These are phyloP conservation scores for Scedosporium dehoogii DNA, from an alignment of 2,329 filamentous ascomycete species.

Conservation along the genomic window DNA sequence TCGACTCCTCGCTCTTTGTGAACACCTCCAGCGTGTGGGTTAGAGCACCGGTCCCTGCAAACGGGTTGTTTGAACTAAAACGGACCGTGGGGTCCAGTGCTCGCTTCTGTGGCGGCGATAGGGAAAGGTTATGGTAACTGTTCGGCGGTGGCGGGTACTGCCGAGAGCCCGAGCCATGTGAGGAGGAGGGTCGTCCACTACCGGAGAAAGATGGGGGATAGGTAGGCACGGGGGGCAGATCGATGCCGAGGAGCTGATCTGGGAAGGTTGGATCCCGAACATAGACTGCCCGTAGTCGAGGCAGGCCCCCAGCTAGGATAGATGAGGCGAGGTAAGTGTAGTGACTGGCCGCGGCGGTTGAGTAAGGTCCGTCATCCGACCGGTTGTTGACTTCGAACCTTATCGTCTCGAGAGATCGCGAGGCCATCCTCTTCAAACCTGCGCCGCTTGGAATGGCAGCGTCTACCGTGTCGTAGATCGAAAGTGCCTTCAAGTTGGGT, in stretches of 20 bases:
- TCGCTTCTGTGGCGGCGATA: conserved; percentile 16
- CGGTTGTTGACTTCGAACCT: conserved; percentile 72
- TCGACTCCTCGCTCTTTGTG: conserved; percentile 47
- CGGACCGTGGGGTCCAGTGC: conserved; percentile 26
- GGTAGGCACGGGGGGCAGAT: conserved; percentile 50
- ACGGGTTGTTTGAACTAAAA: conserved; percentile 53
- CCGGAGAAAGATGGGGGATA: no score
- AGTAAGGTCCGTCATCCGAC: conserved; percentile 46
- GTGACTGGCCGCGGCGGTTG: conserved; percentile 50
- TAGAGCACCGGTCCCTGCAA: conserved; percentile 30
- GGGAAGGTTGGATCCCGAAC: conserved; percentile 79
- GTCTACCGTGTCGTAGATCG: conserved; percentile 40
- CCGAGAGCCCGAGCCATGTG: conserved; percentile 18
- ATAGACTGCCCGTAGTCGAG: conserved; percentile 66
- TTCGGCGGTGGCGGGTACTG: conserved; percentile 14
- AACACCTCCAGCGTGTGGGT: conserved; percentile 50
- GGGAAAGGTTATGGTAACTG: conserved; percentile 15
- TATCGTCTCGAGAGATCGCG: conserved; percentile 58
- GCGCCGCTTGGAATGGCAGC: conserved; percentile 38
- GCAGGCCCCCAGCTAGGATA: conserved; percentile 65
- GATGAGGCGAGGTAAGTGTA: conserved; percentile 82
- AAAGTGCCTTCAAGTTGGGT: conserved; percentile 45
- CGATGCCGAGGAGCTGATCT: conserved; percentile 62
- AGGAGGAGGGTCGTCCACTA: conserved; percentile 23
- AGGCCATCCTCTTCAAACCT: conserved; percentile 51